Percentiles rank a stretch among this genome's conserved stretches.
phyloP scores from a whole-genome alignment of 345 rosid species.

The Mercurialis annua region DNA sequence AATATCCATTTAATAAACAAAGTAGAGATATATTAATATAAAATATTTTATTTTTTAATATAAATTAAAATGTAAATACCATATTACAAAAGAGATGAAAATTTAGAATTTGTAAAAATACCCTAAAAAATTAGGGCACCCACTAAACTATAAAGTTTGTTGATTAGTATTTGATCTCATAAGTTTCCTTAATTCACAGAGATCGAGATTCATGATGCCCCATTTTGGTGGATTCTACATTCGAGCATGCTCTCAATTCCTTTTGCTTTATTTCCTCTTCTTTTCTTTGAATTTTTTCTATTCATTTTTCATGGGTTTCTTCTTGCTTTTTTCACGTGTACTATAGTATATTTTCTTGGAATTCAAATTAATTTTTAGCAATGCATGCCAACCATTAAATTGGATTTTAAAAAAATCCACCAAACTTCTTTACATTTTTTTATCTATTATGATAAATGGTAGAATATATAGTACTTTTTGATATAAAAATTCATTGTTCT shows the following conservation, averaged over 20 bases:
- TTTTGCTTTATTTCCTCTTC: constrained; percentile 22
- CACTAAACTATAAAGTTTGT: constrained; percentile 6
- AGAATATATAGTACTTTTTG: no score
- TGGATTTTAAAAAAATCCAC: constrained; percentile 17
- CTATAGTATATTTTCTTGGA: constrained; percentile 22
- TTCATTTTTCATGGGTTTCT: constrained; percentile 16
- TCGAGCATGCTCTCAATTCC: constrained; percentile 11
- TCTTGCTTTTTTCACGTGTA: constrained; percentile 52
- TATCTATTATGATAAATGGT: no score
- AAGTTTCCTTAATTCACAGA: constrained; percentile 10
- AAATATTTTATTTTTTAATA: no score
- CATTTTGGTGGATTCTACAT: constrained; percentile 28
- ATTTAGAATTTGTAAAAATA: no score
- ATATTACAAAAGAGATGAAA: no score
- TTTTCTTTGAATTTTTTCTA: constrained; percentile 9
- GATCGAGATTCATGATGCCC: constrained; percentile 23
- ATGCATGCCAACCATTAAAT: constrained; percentile 32
- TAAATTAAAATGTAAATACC: no score
- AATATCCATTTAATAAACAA: no score
- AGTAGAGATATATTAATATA: no score
- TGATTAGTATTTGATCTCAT: constrained; percentile 1
- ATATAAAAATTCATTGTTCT: no score
- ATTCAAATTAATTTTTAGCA: constrained; percentile 22
- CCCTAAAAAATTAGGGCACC: background rate
- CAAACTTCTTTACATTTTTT: no score